Evolutionary conservation across 2,329 filamentous ascomycete species (phyloP).

Genomic region (Thermochaetoides dissita): DNA sequence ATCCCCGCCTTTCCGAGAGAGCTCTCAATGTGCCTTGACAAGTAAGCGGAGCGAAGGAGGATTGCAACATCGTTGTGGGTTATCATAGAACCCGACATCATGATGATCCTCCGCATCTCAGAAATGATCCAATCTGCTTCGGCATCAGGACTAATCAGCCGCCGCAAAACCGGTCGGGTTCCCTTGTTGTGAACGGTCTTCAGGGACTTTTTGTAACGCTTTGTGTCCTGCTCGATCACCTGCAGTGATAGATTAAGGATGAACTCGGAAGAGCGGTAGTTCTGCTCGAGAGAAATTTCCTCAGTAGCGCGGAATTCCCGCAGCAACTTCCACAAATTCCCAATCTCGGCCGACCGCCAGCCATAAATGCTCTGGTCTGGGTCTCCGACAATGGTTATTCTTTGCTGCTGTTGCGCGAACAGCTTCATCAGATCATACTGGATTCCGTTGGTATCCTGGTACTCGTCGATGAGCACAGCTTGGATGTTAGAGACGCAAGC

Average conservation of each 20-base stretch:
- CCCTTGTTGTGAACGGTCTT: conserved; percentile 69
- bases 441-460: conserved; percentile 90
- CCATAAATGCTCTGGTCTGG: conserved; percentile 97
- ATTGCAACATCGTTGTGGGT: conserved; percentile 69
- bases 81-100: conserved; percentile 61
- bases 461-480: conserved; percentile 88
- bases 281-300: conserved; percentile 78
- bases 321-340: conserved; percentile 70
- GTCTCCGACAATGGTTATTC: conserved; percentile 92
- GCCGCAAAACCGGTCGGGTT: conserved; percentile 66
- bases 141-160: conserved; percentile 50
- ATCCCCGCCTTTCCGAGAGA: conserved; percentile 69
- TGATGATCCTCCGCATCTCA: conserved; percentile 59
- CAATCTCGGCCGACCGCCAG: conserved; percentile 84
- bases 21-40: conserved; percentile 77
- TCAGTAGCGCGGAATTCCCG: conserved; percentile 63
- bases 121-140: conserved; percentile 83
- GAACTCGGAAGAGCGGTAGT: conserved; percentile 79
- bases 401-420: conserved; percentile 55
- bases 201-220: conserved; percentile 65
- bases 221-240: conserved; percentile 80
- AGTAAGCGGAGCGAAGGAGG: conserved; percentile 65
- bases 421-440: conserved; percentile 91
- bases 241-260: conserved; percentile 69
- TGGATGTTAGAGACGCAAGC: conserved; percentile 80